Percentiles rank a stretch among this genome's conserved stretches.
Evolutionary conservation across 164 flowering plant species (phyloP).

Genomic region (Stephania yunnanensis): DNA sequence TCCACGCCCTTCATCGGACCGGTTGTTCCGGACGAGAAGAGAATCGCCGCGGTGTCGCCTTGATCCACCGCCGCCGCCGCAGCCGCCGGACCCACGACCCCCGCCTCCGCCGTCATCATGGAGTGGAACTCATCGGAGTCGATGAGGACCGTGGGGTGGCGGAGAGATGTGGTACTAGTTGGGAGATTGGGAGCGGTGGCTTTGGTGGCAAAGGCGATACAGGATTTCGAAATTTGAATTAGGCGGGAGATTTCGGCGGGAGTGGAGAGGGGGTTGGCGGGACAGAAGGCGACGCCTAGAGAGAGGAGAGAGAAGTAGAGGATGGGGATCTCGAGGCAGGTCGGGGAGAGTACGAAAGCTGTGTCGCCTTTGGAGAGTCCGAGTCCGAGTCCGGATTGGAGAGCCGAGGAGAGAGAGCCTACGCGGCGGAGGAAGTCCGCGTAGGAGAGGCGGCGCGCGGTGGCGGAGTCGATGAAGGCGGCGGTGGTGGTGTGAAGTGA

Average conservation of each 20-base stretch:
- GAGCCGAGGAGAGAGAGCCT: conserved; percentile 29
- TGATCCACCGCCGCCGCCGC: conserved; percentile 16
- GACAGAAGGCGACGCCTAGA: conserved; percentile 54
- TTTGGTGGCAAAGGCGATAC: conserved; percentile 48
- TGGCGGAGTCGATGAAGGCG: conserved; percentile 37
- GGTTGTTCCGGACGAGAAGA: conserved; percentile 74
- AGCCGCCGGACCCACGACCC: neutral
- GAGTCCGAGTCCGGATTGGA: conserved; percentile 14
- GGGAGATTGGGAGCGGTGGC: conserved; percentile 19
- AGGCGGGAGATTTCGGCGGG: conserved; percentile 46
- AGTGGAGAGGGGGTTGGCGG: conserved; percentile 59
- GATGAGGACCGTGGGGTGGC: conserved; percentile 16
- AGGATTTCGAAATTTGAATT: conserved; percentile 38
- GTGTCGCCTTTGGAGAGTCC: conserved; percentile 34
- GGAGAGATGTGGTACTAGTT: conserved; percentile 20
- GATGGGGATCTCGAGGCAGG: conserved; percentile 38
- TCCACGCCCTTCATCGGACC: conserved; percentile 60
- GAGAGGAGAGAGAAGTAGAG: conserved; percentile 60
- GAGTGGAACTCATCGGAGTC: conserved; percentile 26
- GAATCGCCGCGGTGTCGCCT: conserved; percentile 45
- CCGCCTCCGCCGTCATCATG: conserved; percentile 8
- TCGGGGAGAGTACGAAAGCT: conserved; percentile 48
- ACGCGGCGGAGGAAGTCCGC: conserved; percentile 22
- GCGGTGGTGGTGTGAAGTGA: conserved; percentile 13
- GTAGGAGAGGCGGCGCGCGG: conserved; percentile 33